Evolutionary conservation across 2,329 filamentous ascomycete species (phyloP), one percentile per base, ranked within the genome.

Genomic region (Fusarium ramigenum): DNA sequence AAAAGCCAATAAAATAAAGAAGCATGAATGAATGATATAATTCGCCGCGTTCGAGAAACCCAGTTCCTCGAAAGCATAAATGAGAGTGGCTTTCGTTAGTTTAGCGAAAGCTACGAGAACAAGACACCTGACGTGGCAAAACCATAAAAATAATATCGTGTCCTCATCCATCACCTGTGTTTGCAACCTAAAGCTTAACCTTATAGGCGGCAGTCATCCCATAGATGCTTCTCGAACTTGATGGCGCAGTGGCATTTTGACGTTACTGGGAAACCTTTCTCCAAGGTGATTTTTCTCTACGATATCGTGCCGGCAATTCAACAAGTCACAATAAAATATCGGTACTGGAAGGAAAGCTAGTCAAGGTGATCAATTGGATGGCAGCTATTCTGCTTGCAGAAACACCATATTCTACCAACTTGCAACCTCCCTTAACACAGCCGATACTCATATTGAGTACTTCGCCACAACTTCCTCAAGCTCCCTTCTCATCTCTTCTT

Each of bases 1-100:
- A 49, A 32, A 18, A 7, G 21, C 0, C 7, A 9, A 14, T 4
- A 0, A 6, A 5, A 19, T 5, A 5, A 9, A 34, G 16, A 14
- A 50, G 5, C 2, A 19, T 34, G 1, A 23, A 15, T 50, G 21
- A 28, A 5, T 19, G 21, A 7, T 1, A 23, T 7, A 3, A 0
- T 34, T 50, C 5, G 1, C 6, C 19, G 30, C 16, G 8, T 1
- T n/a, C 0, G 1, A 23, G 21, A 50, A 50, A 0, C 19, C 4
- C 18, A 7, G 21, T 23, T 19, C 1, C 16, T 14, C 2, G 2
- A 50, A 34, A 34, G 21, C 2, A 23, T 50, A 34, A 23, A 23
- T 19, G 4, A 50, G 16, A 50, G 5, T 23, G 8, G 6, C 16
- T 34, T 34, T 16, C 1, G 1, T 14, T 10, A 32, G 5, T 32